These are phyloP conservation scores for Trichoderma guizhouense DNA, from an alignment of 2,329 filamentous ascomycete genomes.

Conservation along the genomic window DNA sequence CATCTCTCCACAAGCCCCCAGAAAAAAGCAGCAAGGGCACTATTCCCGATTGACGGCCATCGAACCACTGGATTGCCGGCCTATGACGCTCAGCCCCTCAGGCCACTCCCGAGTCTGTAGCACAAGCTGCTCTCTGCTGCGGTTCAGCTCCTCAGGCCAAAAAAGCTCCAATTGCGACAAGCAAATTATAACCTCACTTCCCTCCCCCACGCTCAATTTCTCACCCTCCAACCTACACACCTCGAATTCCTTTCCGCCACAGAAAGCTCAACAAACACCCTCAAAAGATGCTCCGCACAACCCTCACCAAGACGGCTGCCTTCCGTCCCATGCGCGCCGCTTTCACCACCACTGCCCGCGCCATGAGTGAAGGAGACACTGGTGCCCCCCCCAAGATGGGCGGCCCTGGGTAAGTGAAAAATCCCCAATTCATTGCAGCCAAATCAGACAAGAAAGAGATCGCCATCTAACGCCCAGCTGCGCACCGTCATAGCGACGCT, in stretches of 20 bases:
- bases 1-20: background rate
- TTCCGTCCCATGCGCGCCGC: slow-evolving; percentile 53
- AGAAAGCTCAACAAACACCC: background rate
- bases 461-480: background rate
- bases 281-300: slow-evolving; percentile 63
- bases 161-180: slow-evolving; percentile 6
- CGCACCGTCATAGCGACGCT: slow-evolving; percentile 61
- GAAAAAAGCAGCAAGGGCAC: background rate
- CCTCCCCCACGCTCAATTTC: slow-evolving; percentile 17
- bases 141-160: slow-evolving; percentile 3
- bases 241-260: slow-evolving; percentile 16
- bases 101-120: background rate
- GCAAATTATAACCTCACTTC: background rate
- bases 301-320: slow-evolving; percentile 53
- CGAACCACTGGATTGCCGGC: slow-evolving; percentile 5
- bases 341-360: slow-evolving; percentile 61
- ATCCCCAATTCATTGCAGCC: background rate
- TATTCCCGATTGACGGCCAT: background rate
- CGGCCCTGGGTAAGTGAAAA: slow-evolving; percentile 48
- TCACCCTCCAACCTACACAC: slow-evolving; percentile 11
- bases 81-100: background rate
- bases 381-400: slow-evolving; percentile 56
- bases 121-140: background rate
- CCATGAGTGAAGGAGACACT: slow-evolving; percentile 68
- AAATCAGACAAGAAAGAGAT: background rate